A percentile compares a stretch with the other conserved stretches of the same genome.
Conservation (phyloP, 2,329 filamentous ascomycete species). For the Aspergillus sp. region DNA sequence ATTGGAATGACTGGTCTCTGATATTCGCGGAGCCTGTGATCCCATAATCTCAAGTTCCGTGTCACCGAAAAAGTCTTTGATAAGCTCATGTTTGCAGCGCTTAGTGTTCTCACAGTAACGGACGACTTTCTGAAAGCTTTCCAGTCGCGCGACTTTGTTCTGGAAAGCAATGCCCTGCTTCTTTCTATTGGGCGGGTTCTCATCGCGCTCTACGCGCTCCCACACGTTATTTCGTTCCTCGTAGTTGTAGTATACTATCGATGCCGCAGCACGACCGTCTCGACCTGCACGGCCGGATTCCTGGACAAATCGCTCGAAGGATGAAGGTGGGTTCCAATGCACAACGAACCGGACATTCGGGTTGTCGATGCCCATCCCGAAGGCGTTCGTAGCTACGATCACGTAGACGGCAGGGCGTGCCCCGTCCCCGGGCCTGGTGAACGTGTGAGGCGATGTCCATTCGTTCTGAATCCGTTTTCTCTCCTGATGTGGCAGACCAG, state of each 20-base stretch:
- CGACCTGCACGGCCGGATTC: slow-evolving; percentile 89
- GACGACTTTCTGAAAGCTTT: slow-evolving; percentile 67
- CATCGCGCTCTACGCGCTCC: slow-evolving; percentile 47
- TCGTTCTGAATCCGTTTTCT: slow-evolving; percentile 56
- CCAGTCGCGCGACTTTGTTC: slow-evolving; percentile 47
- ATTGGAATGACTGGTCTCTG: background rate
- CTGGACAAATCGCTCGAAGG: slow-evolving; percentile 94
- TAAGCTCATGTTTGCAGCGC: slow-evolving; percentile 70
- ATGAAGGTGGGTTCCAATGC: slow-evolving; percentile 91
- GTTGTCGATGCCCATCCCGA: slow-evolving; percentile 98
- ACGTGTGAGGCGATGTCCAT: slow-evolving; percentile 32
- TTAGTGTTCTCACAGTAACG: slow-evolving; percentile 76
- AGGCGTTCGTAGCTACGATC: slow-evolving; percentile 92
- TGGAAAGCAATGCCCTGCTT: slow-evolving; percentile 13
- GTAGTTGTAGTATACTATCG: slow-evolving; percentile 85
- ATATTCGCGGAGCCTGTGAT: slow-evolving; percentile 18
- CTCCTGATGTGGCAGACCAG: slow-evolving; percentile 68
- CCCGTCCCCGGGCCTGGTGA: slow-evolving; percentile 4
- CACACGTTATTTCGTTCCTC: slow-evolving; percentile 78
- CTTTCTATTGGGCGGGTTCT: too few relatives aligned
- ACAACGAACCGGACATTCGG: slow-evolving; percentile 91
- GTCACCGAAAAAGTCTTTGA: slow-evolving; percentile 77
- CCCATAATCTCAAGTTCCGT: slow-evolving; percentile 33
- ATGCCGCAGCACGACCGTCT: slow-evolving; percentile 82
- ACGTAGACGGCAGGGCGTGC: slow-evolving; percentile 70